Evolutionary conservation across 768 basidiomycete genomes (phyloP), one percentile per base, ranked within the genome.

Genomic region (Cystobasidium ongulense): DNA sequence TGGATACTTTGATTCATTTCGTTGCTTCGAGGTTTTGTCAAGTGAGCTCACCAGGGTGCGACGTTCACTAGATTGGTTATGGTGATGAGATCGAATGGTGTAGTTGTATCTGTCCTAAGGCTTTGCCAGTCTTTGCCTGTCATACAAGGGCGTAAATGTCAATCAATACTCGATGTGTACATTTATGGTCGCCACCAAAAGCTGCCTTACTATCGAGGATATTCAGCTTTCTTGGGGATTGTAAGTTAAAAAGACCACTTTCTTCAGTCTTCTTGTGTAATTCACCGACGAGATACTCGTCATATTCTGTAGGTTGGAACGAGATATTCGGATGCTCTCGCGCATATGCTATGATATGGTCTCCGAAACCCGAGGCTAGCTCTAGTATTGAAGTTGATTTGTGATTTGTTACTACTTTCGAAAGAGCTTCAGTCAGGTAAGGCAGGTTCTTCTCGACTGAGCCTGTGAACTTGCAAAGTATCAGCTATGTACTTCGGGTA

Each of bases 51-150:
- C 72, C 72, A 73, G 1, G 72, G 72, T n/a, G 72, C n/a, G 25
- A 73, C 61, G 33, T 73, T 63, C 15, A 73, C 21, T 33, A 73
- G 46, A 35, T 73, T 73, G 11, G 62, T 64, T 18, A 52, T 63
- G 2, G 46, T 64, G 1, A 73, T 36, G 10, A 73, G 2, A 38
- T 64, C 72, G 43, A 64, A 73, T 4, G 62, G 62, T n/a, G 36
- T 17, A n/a, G 11, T 31, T 27, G n/a, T 27, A 4, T n/a, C 4
- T 25, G 10, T 35, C 8, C 38, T 25, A 39, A 67, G 13, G 1
- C 7, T 29, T 1, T 43, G 29, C 65, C 65, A 67, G 41, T 67
- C 65, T 29, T 31, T 27, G 63, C 27, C 63, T 67, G 43, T 29
- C 4, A n/a, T 52, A 18, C 18, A 8, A 38, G 25, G 31, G 18